Conservation (phyloP, 345 rosid genomes). For the Salix koriyanagi region DNA sequence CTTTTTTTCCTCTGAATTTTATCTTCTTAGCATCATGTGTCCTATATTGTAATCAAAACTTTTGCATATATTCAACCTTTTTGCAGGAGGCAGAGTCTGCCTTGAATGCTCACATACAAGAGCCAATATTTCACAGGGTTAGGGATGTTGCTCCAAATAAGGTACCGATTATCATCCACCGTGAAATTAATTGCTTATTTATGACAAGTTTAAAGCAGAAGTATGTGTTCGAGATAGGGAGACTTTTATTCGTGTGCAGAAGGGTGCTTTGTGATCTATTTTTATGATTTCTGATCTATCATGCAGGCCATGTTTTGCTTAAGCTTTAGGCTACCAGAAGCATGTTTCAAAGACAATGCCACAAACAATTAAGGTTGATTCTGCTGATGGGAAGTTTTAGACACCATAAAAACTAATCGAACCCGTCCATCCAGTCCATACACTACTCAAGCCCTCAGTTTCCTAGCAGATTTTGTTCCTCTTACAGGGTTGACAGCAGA, state of each 20-base stretch:
- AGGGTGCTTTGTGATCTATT: not conserved
- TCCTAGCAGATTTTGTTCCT: not conserved
- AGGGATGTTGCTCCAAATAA: slow-evolving; percentile 99
- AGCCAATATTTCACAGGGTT: slow-evolving; percentile 67
- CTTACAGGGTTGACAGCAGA: not conserved
- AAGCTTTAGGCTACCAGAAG: slow-evolving; percentile 84
- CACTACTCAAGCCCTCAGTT: not conserved
- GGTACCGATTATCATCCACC: slow-evolving; percentile 34
- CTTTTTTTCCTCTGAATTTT: not conserved
- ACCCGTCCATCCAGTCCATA: not conserved
- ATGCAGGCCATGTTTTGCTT: slow-evolving; percentile 94
- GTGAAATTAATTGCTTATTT: not conserved
- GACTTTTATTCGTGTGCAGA: not conserved
- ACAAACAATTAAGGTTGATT: not conserved
- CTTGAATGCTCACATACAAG: slow-evolving; percentile 50
- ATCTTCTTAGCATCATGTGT: not conserved
- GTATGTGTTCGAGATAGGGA: too few species aligned
- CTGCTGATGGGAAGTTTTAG: slow-evolving; percentile 5
- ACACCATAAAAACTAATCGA: not conserved
- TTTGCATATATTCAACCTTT: not conserved
- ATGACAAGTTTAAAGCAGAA: not conserved
- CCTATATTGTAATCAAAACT: not conserved
- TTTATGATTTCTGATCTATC: not conserved
- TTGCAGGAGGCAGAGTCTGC: slow-evolving; percentile 74
- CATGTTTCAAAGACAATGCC: slow-evolving; percentile 49